These are phyloP conservation scores for Encephalitozoon cuniculi DNA, from an alignment of 371 early-diverging fungal genomes.

Conservation along the genomic window DNA sequence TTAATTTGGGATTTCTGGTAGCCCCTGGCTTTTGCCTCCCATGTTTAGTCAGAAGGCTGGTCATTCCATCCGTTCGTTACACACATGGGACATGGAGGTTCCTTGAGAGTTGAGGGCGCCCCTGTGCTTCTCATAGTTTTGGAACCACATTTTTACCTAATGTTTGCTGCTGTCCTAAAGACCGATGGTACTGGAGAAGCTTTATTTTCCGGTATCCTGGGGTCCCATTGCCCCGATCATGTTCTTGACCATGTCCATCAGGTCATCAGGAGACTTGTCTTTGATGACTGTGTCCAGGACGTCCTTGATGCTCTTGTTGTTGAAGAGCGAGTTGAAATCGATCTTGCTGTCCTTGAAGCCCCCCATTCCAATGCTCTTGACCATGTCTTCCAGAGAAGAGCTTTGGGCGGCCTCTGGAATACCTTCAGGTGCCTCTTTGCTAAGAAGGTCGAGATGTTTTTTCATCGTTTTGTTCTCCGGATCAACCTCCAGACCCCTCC, in stretches of 20 bases:
- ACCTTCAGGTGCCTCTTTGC: not conserved
- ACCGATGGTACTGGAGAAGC: not conserved
- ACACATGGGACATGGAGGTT: conserved; percentile 1
- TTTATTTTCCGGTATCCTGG: conserved; percentile 10
- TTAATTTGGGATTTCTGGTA: not conserved
- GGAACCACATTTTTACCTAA: conserved; percentile 1
- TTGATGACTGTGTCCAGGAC: conserved; percentile 9
- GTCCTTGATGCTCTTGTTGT: conserved; percentile 3
- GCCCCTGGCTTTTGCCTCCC: not conserved
- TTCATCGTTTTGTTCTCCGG: conserved; percentile 1
- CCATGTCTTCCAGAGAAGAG: not conserved
- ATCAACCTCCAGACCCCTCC: conserved; percentile 18
- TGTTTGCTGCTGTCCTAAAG: not conserved
- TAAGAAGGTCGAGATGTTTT: not conserved
- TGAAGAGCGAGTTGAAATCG: not conserved
- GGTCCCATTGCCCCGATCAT: not conserved
- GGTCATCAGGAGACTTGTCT: conserved; percentile 32
- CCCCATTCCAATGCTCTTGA: not conserved
- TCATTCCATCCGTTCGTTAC: not conserved
- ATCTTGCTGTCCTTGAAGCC: not conserved
- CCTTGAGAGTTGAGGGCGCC: not conserved
- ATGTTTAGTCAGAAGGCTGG: conserved; percentile 7
- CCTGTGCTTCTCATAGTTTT: not conserved
- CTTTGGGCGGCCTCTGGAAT: not conserved
- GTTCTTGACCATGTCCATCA: conserved; percentile 2